Base-by-base conservation (phyloP, 352 stramenopile species). In the Phytophthora idaei region DNA sequence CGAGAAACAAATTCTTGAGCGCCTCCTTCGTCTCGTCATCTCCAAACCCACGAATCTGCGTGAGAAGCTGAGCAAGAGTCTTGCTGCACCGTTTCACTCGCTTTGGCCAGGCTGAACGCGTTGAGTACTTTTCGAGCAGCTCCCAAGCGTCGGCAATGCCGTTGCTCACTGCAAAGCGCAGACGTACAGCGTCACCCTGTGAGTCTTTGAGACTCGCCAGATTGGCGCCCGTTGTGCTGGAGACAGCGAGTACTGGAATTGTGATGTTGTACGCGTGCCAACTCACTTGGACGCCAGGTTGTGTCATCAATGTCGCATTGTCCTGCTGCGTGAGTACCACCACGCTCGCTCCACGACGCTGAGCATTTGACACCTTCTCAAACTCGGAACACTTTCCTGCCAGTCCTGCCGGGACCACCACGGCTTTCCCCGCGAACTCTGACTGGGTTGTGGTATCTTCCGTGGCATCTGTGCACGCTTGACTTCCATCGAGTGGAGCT, bases 231-330 rank as follows among this genome's bases (percentile, higher is more conserved):
- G 78, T 90, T 10, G 55, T 32, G 4, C 46, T 67, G 4, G 81
- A 82, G 17, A 92, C 67, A 12, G 67, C 63, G 6, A 71, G 67
- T 5, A 78, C 73, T 7, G 76, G 67, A 31, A 90, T 88, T 14
- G 80, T 89, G 55, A 90, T 82, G 60, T 92, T 90, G 80, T 92
- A 92, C 14, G 60, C 81, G 14, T 79, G 49, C 84, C 84, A 92
- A 52, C 42, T 67, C 21, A 84, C 67, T n/a, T 57, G n/a, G 0
- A 87, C 76, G 2, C 47, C 46, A n/a, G 84, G 74, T 17, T 75
- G 76, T 1, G 48, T 74, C 51, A 68, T 70, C 11, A 84, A 50
- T 0, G 64, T 69, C 9, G 36, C 42, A 32, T 73, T 77, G n/a
- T 54, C 54, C 2, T 73, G 46, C 31, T 64, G 47, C 14, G 78